Conservation (phyloP, 2,329 filamentous ascomycete species). For the Paracorniculantispora psalliotae region DNA sequence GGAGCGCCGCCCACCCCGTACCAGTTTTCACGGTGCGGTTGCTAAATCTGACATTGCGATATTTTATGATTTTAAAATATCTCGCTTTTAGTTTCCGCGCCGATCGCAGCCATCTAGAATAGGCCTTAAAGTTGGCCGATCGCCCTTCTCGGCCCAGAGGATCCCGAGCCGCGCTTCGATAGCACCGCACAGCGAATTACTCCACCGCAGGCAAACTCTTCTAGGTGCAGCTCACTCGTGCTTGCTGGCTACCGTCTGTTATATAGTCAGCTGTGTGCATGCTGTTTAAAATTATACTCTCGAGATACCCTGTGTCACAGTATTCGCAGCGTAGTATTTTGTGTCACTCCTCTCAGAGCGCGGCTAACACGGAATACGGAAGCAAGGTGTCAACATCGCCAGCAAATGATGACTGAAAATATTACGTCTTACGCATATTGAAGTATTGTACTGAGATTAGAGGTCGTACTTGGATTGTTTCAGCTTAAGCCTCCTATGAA, state of each 20-base stretch:
- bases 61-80: not conserved
- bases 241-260: not conserved
- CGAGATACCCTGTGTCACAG: too few relatives aligned
- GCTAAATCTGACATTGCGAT: too few relatives aligned
- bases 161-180: constrained; percentile 1
- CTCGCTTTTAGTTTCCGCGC: not conserved
- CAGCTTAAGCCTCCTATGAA: too few relatives aligned
- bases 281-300: too few relatives aligned
- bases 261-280: not conserved
- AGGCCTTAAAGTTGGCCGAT: not conserved
- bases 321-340: too few relatives aligned
- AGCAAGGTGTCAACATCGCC: too few relatives aligned
- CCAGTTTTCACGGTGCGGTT: not conserved
- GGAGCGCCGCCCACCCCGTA: not conserved
- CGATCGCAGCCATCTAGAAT: not conserved
- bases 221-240: not conserved
- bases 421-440: too few relatives aligned
- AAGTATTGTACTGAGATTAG: too few relatives aligned
- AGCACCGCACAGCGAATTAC: not conserved
- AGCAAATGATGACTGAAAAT: too few relatives aligned
- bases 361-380: too few relatives aligned
- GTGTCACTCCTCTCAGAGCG: too few relatives aligned
- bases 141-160: not conserved
- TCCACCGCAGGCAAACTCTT: not conserved
- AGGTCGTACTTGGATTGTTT: too few relatives aligned